Base-by-base conservation (phyloP, 148 eudicot species). In the Pharnaceum exiguum region DNA sequence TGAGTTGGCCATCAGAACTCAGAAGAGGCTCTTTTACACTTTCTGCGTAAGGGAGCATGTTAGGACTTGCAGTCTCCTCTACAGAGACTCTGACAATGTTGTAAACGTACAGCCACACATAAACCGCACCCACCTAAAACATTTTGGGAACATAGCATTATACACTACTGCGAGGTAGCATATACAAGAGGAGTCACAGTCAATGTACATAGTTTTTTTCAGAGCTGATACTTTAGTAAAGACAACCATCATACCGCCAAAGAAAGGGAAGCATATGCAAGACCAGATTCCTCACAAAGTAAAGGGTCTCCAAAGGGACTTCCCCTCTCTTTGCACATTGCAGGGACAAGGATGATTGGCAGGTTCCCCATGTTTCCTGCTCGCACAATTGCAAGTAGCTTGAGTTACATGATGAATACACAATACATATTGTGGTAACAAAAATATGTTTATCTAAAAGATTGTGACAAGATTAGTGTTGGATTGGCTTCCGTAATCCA, bases 351-450 rank as follows among this genome's bases (percentile, higher is more conserved):
- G 57, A 91, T 91, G 32, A 87, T 54, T 17, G 67, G 85, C 64
- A 91, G 40, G 69, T 82, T 87, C 19, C 96, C 96, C 74, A 91
- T 38, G 70, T 91, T 91, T 18, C 98, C 98, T 91, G 74, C 66
- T 42, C 19, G 7, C n/a, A 16, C 10, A 15, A 17, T 35, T 6
- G 3, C 2, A 24, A 1, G 2, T 5, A 25, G 13, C 10, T 17
- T 3, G 18, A 25, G 10, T n/a, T 25, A 25, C 25, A 23, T 3
- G 27, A 25, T 7, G 19, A 2, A 7, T 25, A 5, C 1, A 12
- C 5, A 4, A 57, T 15, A n/a, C n/a, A n/a, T 25, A 15, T 16
- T 2, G 7, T 25, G 5, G 0, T 22, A 28, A 27, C 1, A 27
- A 16, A 47, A 15, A 29, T 30, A 22, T 27, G 12, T 45, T 1